These are phyloP conservation scores for Excoecaria agallocha DNA, from an alignment of 345 rosid species.

Conservation along the genomic window DNA sequence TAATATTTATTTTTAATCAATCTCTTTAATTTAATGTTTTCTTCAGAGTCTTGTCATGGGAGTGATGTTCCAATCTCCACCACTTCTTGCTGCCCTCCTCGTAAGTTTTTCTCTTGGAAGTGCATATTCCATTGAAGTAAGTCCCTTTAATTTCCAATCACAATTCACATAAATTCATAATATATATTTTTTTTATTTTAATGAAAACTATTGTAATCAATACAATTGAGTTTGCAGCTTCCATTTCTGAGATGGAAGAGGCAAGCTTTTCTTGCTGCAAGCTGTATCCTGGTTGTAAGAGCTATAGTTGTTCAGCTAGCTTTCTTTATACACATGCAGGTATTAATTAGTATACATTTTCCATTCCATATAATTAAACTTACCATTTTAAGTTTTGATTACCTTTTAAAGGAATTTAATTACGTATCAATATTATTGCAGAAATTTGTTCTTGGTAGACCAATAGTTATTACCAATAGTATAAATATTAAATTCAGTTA, in stretches of 20 bases:
- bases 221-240: constrained; percentile 19
- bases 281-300: constrained; percentile 30
- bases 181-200: too few relatives aligned
- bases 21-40: neutral
- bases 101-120: constrained; percentile 27
- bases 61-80: constrained; percentile 29
- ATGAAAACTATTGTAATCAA: too few relatives aligned
- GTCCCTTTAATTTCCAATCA: neutral
- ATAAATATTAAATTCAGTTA: neutral
- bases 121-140: constrained; percentile 38
- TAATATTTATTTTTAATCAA: neutral
- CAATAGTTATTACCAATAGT: constrained; percentile 15
- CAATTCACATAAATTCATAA: too few relatives aligned
- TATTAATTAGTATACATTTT: neutral
- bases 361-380: neutral
- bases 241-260: constrained; percentile 45
- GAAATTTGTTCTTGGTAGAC: constrained; percentile 39
- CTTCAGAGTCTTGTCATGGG: constrained; percentile 37
- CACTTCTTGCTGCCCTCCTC: constrained; percentile 26
- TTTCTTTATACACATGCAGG: constrained; percentile 35
- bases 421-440: neutral
- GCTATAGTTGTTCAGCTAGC: constrained; percentile 35
- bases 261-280: constrained; percentile 33
- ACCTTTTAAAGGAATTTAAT: neutral
- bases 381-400: too few relatives aligned